These are phyloP conservation scores for Blastocladiella emersonii DNA, from an alignment of 371 early-diverging fungal species.

Conservation along the genomic window DNA sequence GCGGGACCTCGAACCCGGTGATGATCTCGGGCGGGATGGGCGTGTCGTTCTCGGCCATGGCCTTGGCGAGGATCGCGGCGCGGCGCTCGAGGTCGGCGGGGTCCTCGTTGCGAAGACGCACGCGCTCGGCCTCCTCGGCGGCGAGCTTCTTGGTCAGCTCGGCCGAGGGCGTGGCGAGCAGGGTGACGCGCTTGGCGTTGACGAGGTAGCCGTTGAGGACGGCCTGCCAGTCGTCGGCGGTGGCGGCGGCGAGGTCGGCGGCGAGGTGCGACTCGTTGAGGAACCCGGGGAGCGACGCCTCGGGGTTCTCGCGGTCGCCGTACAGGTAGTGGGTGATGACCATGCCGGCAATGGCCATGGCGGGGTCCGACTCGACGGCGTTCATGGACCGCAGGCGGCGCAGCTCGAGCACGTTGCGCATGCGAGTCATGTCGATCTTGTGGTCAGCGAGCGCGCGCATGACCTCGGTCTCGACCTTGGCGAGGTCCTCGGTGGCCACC, in stretches of 20 bases:
- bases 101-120: constrained; percentile 32
- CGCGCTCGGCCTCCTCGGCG: constrained; percentile 38
- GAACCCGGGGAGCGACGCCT: background rate
- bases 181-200: constrained; percentile 33
- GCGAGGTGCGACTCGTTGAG: background rate
- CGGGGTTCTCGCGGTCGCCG: background rate
- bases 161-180: constrained; percentile 46
- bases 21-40: constrained; percentile 38
- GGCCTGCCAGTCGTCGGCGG: background rate
- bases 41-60: constrained; percentile 37
- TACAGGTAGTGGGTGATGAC: background rate
- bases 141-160: constrained; percentile 37
- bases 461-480: constrained; percentile 28
- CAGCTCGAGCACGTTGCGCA: constrained; percentile 43
- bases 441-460: constrained; percentile 27
- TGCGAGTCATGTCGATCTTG: constrained; percentile 37
- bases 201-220: constrained; percentile 28
- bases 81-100: constrained; percentile 33
- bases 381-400: constrained; percentile 25
- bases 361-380: constrained; percentile 16
- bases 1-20: background rate
- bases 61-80: constrained; percentile 32
- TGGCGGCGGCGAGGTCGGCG: background rate
- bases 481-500: constrained; percentile 48
- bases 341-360: background rate